Conservation (phyloP, 345 rosid species). For the Erodium maritimum region DNA sequence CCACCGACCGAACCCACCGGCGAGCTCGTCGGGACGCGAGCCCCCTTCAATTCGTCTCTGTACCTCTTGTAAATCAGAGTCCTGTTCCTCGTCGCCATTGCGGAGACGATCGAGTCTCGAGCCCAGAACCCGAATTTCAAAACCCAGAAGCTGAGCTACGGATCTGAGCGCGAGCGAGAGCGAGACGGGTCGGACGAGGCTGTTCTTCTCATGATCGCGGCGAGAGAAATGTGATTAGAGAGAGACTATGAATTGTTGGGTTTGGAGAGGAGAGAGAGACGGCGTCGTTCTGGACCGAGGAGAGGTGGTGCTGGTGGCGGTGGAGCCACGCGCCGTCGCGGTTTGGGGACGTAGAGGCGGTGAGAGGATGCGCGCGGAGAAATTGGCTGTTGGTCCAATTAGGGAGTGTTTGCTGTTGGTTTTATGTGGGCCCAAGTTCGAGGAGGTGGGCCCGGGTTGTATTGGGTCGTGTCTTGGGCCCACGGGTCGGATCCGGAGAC, state of each 20-base stretch:
- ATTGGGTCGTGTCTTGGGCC: no score
- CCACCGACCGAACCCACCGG: slow-evolving; percentile 34
- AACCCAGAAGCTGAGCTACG: not conserved
- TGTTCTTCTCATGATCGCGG: not conserved
- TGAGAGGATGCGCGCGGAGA: not conserved
- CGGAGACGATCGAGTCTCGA: not conserved
- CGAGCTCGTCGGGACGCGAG: slow-evolving; percentile 45
- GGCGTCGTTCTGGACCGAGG: not conserved
- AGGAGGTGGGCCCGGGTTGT: not conserved
- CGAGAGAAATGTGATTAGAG: not conserved
- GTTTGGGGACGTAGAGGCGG: not conserved
- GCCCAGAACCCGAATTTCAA: not conserved
- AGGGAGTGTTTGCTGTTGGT: not conserved
- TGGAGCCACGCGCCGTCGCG: slow-evolving; percentile 11
- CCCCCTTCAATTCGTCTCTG: slow-evolving; percentile 83
- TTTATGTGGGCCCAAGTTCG: not conserved
- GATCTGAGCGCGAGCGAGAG: not conserved
- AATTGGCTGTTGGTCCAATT: not conserved
- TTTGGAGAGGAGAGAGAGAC: not conserved
- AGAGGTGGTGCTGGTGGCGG: slow-evolving; percentile 4
- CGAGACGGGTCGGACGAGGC: no score
- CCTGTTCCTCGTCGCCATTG: slow-evolving; percentile 84
- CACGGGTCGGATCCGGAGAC: no score
- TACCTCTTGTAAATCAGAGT: slow-evolving; percentile 59
- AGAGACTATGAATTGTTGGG: no score